Evolutionary conservation across 2,329 filamentous ascomycete species (phyloP).

Genomic region (Pseudogymnoascus sp.): DNA sequence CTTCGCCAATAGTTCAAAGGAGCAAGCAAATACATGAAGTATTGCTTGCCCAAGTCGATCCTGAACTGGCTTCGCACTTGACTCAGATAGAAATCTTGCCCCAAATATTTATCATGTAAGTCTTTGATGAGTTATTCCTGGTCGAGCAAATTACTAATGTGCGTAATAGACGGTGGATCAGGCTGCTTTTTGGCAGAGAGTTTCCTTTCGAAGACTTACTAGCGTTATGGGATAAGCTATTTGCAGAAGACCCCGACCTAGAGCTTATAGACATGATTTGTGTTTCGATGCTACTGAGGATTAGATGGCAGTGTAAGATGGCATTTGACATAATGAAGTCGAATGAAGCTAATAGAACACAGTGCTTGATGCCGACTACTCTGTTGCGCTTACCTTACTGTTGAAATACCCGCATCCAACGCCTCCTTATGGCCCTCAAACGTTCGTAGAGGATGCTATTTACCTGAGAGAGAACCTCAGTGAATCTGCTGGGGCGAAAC

Average conservation of each 20-base stretch:
- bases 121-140: slow-evolving; percentile 8
- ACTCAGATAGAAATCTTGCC: slow-evolving; percentile 81
- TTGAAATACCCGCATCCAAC: slow-evolving; percentile 71
- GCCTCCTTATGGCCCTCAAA: slow-evolving; percentile 57
- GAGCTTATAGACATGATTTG: slow-evolving; percentile 85
- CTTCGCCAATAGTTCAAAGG: slow-evolving; percentile 70
- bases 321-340: slow-evolving; percentile 9
- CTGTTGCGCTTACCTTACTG: slow-evolving; percentile 69
- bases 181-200: slow-evolving; percentile 85
- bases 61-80: slow-evolving; percentile 74
- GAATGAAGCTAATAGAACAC: slow-evolving; percentile 17
- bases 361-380: slow-evolving; percentile 85
- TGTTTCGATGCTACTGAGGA: slow-evolving; percentile 83
- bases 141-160: slow-evolving; percentile 7
- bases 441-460: slow-evolving; percentile 78
- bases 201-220: slow-evolving; percentile 83
- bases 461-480: slow-evolving; percentile 60
- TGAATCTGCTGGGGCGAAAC: slow-evolving; percentile 49
- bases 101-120: slow-evolving; percentile 89
- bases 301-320: slow-evolving; percentile 74
- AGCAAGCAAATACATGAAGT: slow-evolving; percentile 82
- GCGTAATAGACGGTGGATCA: slow-evolving; percentile 63
- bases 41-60: slow-evolving; percentile 68
- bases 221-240: slow-evolving; percentile 81
- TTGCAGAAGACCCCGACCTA: slow-evolving; percentile 73